Percentiles rank a stretch among this genome's conserved stretches.
phyloP scores from a whole-genome alignment of 192 early-diverging fungal genomes.

The Entomortierella parvispora region DNA sequence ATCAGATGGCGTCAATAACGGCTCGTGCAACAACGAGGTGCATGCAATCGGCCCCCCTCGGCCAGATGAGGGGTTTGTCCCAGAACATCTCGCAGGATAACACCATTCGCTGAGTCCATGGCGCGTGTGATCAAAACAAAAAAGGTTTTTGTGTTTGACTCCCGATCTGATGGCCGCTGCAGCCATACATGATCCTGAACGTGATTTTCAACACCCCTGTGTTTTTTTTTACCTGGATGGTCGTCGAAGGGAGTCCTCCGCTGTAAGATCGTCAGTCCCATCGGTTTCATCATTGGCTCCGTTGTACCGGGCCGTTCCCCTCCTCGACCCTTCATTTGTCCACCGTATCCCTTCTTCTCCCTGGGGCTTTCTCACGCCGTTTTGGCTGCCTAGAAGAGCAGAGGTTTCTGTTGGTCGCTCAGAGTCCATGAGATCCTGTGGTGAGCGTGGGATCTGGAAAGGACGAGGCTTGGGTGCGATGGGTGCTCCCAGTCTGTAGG shows the following conservation, averaged over 20 bases:
- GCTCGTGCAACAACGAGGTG: not conserved
- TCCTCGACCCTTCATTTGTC: constrained; percentile 40
- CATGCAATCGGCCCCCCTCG: no score
- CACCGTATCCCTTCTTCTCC: constrained; percentile 9
- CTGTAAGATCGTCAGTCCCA: not conserved
- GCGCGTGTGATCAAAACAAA: not conserved
- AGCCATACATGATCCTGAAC: no score
- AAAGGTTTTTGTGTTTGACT: not conserved
- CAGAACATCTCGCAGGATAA: not conserved
- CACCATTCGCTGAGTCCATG: constrained; percentile 16
- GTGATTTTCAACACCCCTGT: no score
- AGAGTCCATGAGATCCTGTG: not conserved
- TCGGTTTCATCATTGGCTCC: not conserved
- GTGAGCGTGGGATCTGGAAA: not conserved
- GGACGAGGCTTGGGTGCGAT: constrained; percentile 14
- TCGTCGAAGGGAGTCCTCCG: constrained; percentile 17
- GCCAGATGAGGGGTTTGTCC: no score
- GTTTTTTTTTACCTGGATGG: constrained; percentile 29
- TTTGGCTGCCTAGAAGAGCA: constrained; percentile 22
- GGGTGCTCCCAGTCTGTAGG: constrained; percentile 34
- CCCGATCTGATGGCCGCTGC: no score
- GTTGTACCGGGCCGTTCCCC: constrained; percentile 27
- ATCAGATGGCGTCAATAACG: not conserved
- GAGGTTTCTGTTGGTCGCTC: constrained; percentile 21
- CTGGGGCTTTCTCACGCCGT: constrained; percentile 7